Conservation (phyloP, 306 rosid genomes). For the Vachellia pachyceras region DNA sequence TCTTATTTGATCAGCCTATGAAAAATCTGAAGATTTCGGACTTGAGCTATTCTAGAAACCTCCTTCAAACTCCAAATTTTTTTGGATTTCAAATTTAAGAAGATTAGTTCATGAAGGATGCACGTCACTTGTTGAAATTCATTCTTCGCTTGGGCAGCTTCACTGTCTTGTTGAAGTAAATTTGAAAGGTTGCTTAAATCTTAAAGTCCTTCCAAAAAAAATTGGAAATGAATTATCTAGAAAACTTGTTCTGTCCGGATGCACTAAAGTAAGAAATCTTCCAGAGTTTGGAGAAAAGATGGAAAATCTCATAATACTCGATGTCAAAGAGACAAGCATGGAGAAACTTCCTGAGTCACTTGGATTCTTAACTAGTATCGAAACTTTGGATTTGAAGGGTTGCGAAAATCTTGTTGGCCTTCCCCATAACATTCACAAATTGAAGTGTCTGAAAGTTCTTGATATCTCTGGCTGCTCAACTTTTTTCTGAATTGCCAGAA, state of each 20-base stretch:
- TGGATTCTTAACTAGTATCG: background rate
- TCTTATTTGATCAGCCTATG: background rate
- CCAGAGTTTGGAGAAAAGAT: conserved; percentile 5
- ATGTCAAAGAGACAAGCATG: background rate
- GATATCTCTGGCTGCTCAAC: background rate
- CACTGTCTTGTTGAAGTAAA: background rate
- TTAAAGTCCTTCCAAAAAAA: background rate
- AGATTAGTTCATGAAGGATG: background rate
- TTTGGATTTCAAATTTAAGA: background rate
- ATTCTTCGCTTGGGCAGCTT: conserved; percentile 13
- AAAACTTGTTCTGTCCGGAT: background rate
- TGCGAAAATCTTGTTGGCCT: conserved; percentile 7
- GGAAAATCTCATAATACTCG: background rate
- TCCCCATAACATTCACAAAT: background rate
- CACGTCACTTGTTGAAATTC: background rate
- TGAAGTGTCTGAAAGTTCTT: background rate
- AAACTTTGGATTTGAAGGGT: background rate
- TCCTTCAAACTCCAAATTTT: background rate
- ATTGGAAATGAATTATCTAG: background rate
- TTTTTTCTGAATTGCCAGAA: background rate
- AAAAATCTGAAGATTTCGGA: background rate
- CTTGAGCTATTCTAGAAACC: background rate
- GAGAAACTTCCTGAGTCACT: background rate
- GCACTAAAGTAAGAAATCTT: background rate
- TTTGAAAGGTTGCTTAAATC: background rate